Evolutionary conservation across 1,284 basidiomycete genomes (phyloP).

Genomic region (Fomes fomentarius): DNA sequence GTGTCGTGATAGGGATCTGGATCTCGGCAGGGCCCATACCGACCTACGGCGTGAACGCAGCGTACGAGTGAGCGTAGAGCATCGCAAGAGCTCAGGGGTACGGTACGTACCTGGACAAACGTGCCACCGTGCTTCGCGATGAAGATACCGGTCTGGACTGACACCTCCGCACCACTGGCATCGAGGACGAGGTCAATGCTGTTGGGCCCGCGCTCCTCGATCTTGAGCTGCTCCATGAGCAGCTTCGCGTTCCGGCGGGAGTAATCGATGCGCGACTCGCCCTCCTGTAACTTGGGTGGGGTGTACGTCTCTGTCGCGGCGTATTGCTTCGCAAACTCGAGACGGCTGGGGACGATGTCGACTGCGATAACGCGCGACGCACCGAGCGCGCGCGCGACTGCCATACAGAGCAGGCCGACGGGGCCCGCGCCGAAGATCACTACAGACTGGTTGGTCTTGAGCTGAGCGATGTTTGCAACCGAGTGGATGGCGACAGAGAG

Average conservation of each 20-base stretch:
- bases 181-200: conserved; percentile 79
- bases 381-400: conserved; percentile 88
- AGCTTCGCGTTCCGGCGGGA: conserved; percentile 66
- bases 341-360: conserved; percentile 82
- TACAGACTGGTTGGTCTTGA: conserved; percentile 76
- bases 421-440: conserved; percentile 91
- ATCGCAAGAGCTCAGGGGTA: too few species aligned
- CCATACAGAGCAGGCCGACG: conserved; percentile 91
- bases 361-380: conserved; percentile 82
- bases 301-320: conserved; percentile 86
- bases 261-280: conserved; percentile 72
- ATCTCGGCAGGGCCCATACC: conserved; percentile 74
- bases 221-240: conserved; percentile 60
- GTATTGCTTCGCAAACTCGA: conserved; percentile 87
- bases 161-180: conserved; percentile 88
- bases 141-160: conserved; percentile 82
- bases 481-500: conserved; percentile 92
- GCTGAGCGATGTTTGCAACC: conserved; percentile 75
- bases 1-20: conserved; percentile 59
- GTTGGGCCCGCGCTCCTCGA: conserved; percentile 60
- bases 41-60: too few species aligned
- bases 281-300: conserved; percentile 64
- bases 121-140: conserved; percentile 77
- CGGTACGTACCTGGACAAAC: conserved; percentile 65
- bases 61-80: too few species aligned